Conservation (phyloP, 1,284 basidiomycete genomes). For the Flammula alnicola region DNA sequence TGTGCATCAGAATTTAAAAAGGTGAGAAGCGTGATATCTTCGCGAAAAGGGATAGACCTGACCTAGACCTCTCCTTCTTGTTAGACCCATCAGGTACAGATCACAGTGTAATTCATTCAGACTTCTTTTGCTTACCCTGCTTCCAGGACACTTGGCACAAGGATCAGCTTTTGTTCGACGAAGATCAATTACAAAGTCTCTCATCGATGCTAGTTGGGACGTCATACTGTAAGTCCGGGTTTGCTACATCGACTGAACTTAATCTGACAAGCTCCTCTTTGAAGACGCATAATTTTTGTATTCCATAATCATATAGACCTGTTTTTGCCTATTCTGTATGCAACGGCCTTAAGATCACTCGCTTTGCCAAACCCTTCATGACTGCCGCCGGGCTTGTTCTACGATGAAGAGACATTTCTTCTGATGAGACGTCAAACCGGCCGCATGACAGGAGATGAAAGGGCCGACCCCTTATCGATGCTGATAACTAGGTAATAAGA, state of each 20-base stretch:
- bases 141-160: conserved; percentile 88
- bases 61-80: conserved; percentile 10
- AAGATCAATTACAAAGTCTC: conserved; percentile 87
- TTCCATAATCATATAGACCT: background rate
- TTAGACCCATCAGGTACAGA: conserved; percentile 71
- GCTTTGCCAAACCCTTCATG: too few relatives aligned
- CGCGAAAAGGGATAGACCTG: conserved; percentile 11
- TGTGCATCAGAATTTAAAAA: conserved; percentile 91
- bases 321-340: background rate
- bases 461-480: conserved; percentile 13
- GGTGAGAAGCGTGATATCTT: conserved; percentile 41
- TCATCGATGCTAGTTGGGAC: conserved; percentile 91
- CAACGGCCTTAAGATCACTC: too few relatives aligned
- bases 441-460: background rate
- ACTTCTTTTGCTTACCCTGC: conserved; percentile 13
- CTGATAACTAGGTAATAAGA: background rate
- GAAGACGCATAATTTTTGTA: conserved; percentile 32
- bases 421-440: background rate
- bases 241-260: background rate
- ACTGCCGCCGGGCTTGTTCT: too few relatives aligned
- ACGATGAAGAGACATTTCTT: background rate
- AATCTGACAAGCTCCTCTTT: conserved; percentile 5
- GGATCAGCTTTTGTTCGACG: conserved; percentile 88
- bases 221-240: conserved; percentile 75
- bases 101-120: conserved; percentile 9